Percentiles rank a stretch among this genome's conserved stretches.
These are phyloP conservation scores for Hydnomerulius pinastri DNA, from an alignment of 768 basidiomycete genomes.

Conservation along the genomic window DNA sequence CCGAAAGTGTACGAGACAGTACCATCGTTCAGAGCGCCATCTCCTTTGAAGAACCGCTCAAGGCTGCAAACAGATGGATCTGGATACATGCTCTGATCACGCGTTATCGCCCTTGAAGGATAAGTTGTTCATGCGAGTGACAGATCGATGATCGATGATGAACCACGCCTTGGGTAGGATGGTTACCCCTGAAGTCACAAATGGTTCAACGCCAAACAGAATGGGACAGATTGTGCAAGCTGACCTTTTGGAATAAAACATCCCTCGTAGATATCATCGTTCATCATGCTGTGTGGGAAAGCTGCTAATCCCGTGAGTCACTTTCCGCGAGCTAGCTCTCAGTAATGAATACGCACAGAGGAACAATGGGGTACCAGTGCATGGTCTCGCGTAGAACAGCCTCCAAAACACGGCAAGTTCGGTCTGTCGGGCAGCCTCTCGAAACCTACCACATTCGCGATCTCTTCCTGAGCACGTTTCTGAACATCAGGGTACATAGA, in stretches of 20 bases:
- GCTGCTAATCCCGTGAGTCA: slow-evolving; percentile 43
- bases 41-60: slow-evolving; percentile 29
- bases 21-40: slow-evolving; percentile 4
- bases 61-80: slow-evolving; percentile 35
- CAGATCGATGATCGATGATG: neutral
- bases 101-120: slow-evolving; percentile 48
- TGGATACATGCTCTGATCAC: slow-evolving; percentile 36
- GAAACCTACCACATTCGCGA: neutral
- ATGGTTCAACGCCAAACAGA: slow-evolving; percentile 46
- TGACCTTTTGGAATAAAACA: slow-evolving; percentile 51
- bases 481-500: neutral
- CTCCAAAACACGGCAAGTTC: neutral
- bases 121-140: slow-evolving; percentile 32
- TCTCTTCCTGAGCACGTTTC: neutral
- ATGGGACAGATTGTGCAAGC: slow-evolving; percentile 46
- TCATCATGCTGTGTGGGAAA: neutral
- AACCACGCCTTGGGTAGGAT: slow-evolving; percentile 7
- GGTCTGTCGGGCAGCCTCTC: neutral
- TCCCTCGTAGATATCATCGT: slow-evolving; percentile 40
- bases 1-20: slow-evolving; percentile 1
- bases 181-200: neutral
- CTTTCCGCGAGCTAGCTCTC: slow-evolving; percentile 23
- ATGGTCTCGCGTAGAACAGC: slow-evolving; percentile 6
- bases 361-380: slow-evolving; percentile 6
- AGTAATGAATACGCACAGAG: neutral